Conservation (phyloP, 768 basidiomycete species). For the Hebeloma cylindrosporum region DNA sequence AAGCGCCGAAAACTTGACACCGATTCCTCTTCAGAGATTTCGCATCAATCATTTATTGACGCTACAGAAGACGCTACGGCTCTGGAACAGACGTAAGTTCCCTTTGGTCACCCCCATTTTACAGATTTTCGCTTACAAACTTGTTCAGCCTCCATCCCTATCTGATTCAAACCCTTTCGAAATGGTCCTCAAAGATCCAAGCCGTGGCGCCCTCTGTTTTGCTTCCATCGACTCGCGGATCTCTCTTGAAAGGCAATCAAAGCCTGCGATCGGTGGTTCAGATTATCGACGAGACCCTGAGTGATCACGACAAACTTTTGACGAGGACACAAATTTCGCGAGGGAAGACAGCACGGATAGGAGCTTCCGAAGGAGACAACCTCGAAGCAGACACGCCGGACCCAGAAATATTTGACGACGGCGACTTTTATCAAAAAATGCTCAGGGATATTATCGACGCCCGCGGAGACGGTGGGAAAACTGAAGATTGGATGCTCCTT, state of each 20-base stretch:
- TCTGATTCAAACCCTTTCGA: constrained; percentile 74
- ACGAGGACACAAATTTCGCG: constrained; percentile 61
- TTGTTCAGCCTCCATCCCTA: constrained; percentile 61
- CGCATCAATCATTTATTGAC: constrained; percentile 39
- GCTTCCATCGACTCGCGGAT: constrained; percentile 65
- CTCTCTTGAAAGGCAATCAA: constrained; percentile 61
- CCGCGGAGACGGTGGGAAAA: constrained; percentile 41
- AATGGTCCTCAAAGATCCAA: constrained; percentile 97
- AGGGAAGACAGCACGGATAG: constrained; percentile 47
- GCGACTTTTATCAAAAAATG: constrained; percentile 91
- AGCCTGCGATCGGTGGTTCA: constrained; percentile 65
- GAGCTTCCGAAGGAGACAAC: constrained; percentile 29
- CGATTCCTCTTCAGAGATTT: constrained; percentile 30
- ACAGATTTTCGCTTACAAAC: neutral
- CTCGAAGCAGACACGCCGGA: constrained; percentile 35
- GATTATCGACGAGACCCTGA: constrained; percentile 73
- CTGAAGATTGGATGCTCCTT: constrained; percentile 60
- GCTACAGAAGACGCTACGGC: constrained; percentile 41
- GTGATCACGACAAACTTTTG: constrained; percentile 57
- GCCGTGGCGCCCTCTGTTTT: constrained; percentile 83
- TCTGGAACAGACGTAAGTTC: constrained; percentile 55
- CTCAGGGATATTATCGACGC: constrained; percentile 90
- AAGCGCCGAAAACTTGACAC: constrained; percentile 53
- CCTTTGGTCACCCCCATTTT: neutral
- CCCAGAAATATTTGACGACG: constrained; percentile 75